Percentiles rank a stretch among this genome's conserved stretches.
These are phyloP conservation scores for Amaranthus cruentus DNA, from an alignment of 148 eudicot species.

Conservation along the genomic window DNA sequence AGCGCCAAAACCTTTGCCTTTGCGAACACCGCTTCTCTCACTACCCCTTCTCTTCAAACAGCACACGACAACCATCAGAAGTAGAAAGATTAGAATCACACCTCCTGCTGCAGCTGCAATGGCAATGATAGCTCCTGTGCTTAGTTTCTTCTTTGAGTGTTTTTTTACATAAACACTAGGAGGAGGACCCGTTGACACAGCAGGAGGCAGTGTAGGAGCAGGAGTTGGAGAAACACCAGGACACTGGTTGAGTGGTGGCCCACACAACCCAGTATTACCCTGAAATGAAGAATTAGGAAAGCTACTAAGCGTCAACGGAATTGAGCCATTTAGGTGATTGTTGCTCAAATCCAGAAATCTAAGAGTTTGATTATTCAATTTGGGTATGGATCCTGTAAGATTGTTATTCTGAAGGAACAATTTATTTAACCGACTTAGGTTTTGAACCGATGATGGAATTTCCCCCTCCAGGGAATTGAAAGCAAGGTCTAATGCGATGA, in stretches of 20 bases:
- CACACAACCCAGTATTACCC: conserved; percentile 71
- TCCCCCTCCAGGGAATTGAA: conserved; percentile 65
- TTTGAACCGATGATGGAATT: conserved; percentile 59
- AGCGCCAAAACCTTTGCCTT: conserved; percentile 40
- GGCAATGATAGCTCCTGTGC: conserved; percentile 43
- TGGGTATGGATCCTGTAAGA: conserved; percentile 63
- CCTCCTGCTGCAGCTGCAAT: conserved; percentile 44
- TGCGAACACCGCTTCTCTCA: conserved; percentile 26
- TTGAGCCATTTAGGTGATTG: conserved; percentile 71
- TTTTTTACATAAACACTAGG: conserved; percentile 22
- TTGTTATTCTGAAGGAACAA: conserved; percentile 66
- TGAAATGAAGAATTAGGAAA: conserved; percentile 64
- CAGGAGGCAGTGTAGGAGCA: conserved; percentile 8
- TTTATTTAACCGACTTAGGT: conserved; percentile 47
- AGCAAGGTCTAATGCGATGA: conserved; percentile 60
- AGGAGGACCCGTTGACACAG: conserved; percentile 3
- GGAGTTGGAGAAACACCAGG: conserved; percentile 31
- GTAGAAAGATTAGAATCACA: conserved; percentile 33
- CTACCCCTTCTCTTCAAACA: conserved; percentile 45
- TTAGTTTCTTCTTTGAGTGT: conserved; percentile 35
- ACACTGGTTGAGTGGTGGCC: conserved; percentile 58
- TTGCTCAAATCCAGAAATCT: conserved; percentile 55
- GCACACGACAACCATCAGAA: conserved; percentile 32
- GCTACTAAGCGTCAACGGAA: conserved; percentile 51
- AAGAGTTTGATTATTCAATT: conserved; percentile 38